phyloP scores from a whole-genome alignment of 2,329 filamentous ascomycete genomes.

The Colletotrichum sp. region DNA sequence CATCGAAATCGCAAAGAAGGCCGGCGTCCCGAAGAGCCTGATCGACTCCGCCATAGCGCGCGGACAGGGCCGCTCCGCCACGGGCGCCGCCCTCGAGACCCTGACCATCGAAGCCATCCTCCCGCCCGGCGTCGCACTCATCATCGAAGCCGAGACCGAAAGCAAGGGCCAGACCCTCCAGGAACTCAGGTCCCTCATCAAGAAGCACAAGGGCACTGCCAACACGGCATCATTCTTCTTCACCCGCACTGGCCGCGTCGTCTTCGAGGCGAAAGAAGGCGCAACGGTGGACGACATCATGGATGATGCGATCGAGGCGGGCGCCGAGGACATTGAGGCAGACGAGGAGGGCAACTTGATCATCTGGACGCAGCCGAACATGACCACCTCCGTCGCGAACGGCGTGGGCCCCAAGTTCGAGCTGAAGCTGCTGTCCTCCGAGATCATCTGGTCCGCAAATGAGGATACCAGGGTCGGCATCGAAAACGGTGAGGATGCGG shows the following conservation, averaged over 20 bases:
- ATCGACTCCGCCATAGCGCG: conserved; percentile 89
- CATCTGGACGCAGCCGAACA: conserved; percentile 23
- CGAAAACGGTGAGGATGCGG: conserved; percentile 59
- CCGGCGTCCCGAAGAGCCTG: conserved; percentile 79
- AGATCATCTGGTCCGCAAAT: conserved; percentile 87
- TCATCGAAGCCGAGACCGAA: conserved; percentile 88
- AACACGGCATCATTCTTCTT: conserved; percentile 82
- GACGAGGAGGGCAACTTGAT: conserved; percentile 22
- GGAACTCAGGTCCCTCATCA: conserved; percentile 75
- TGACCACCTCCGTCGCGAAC: conserved; percentile 16
- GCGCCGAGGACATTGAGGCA: conserved; percentile 73
- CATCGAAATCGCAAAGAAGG: conserved; percentile 80
- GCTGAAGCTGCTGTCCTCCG: conserved; percentile 73
- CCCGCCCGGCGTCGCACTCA: conserved; percentile 75
- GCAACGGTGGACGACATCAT: conserved; percentile 73
- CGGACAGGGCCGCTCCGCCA: conserved; percentile 82
- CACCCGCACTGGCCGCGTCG: conserved; percentile 76
- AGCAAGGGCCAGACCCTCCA: conserved; percentile 76
- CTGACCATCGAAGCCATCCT: conserved; percentile 83
- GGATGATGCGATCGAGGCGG: conserved; percentile 83
- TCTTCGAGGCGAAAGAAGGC: conserved; percentile 63
- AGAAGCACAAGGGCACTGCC: conserved; percentile 70
- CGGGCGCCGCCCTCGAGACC: conserved; percentile 77
- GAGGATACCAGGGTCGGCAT: conserved; percentile 76
- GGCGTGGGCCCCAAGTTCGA: conserved; percentile 51